phyloP scores from a whole-genome alignment of 2,329 filamentous ascomycete species.

The Orbilia ellipsospora region DNA sequence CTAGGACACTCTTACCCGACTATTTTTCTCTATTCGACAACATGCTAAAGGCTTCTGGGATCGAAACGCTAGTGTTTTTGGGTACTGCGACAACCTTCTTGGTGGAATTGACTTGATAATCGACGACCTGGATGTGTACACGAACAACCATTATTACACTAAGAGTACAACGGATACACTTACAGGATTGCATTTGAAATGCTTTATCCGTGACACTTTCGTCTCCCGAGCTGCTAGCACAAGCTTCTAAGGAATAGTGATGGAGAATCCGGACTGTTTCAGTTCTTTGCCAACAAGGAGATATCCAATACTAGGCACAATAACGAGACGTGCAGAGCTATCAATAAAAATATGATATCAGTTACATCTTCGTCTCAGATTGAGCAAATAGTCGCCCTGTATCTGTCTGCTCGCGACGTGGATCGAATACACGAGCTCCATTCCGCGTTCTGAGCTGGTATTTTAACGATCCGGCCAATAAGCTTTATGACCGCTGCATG shows the following conservation, averaged over 20 bases:
- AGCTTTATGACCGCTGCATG: slow-evolving; percentile 46
- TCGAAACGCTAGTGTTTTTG: not conserved
- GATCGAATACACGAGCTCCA: not conserved
- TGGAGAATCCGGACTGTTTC: not conserved
- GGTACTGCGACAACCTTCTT: not conserved
- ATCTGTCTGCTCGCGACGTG: not conserved
- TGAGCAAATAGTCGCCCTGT: not conserved
- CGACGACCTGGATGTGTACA: too few species aligned
- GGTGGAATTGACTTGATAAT: not conserved
- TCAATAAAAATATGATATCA: too few species aligned
- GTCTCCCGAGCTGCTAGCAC: not conserved
- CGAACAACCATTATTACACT: too few species aligned
- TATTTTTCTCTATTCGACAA: not conserved
- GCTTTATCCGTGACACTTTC: not conserved
- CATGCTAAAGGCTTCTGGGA: not conserved
- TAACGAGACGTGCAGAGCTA: too few species aligned
- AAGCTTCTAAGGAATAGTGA: not conserved
- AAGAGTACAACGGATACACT: too few species aligned
- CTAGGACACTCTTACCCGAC: too few species aligned
- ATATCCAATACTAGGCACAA: not conserved
- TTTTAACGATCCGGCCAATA: slow-evolving; percentile 17
- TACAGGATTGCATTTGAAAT: too few species aligned
- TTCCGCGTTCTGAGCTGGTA: slow-evolving; percentile 8
- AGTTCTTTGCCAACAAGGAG: not conserved
- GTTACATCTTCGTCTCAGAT: not conserved